Evolutionary conservation across 208 protist species (phyloP).

Genomic region (Blechomonas ayalai): DNA sequence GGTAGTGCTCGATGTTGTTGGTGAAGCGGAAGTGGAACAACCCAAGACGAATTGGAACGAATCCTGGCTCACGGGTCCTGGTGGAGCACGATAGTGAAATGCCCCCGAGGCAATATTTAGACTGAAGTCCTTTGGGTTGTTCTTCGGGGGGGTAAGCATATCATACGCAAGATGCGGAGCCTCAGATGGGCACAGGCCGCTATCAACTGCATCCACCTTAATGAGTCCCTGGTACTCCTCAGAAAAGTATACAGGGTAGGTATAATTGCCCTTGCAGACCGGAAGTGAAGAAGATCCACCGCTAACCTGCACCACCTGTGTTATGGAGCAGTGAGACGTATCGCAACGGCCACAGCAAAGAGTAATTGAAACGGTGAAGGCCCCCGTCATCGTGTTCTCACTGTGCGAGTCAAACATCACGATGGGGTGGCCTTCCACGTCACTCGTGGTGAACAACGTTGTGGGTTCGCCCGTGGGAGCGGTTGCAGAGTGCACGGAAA

Average conservation of each 20-base stretch:
- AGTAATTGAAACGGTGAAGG: slow-evolving; percentile 27
- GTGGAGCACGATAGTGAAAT: slow-evolving; percentile 20
- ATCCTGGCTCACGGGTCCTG: slow-evolving; percentile 9
- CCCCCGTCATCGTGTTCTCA: slow-evolving; percentile 17
- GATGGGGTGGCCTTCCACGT: slow-evolving; percentile 7
- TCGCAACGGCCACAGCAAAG: slow-evolving; percentile 30
- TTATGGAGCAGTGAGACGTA: slow-evolving; percentile 19
- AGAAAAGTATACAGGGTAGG: slow-evolving; percentile 12
- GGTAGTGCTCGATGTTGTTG: neutral
- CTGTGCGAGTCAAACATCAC: slow-evolving; percentile 30
- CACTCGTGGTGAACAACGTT: slow-evolving; percentile 15
- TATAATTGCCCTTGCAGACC: slow-evolving; percentile 11
- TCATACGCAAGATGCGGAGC: slow-evolving; percentile 2
- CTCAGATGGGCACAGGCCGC: slow-evolving; percentile 9
- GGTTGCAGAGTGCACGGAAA: slow-evolving; percentile 5
- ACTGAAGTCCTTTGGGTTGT: slow-evolving; percentile 12
- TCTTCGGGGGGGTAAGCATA: slow-evolving; percentile 8
- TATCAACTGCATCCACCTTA: slow-evolving; percentile 11
- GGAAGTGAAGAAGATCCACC: too few species aligned
- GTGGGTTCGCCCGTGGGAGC: neutral
- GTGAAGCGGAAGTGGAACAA: neutral
- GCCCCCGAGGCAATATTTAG: slow-evolving; percentile 9
- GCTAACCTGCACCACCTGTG: slow-evolving; percentile 25
- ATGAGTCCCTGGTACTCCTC: slow-evolving; percentile 6
- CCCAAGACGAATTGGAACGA: slow-evolving; percentile 17